Base-by-base conservation (phyloP, 768 basidiomycete species). In the Boletus subcaerulescens region DNA sequence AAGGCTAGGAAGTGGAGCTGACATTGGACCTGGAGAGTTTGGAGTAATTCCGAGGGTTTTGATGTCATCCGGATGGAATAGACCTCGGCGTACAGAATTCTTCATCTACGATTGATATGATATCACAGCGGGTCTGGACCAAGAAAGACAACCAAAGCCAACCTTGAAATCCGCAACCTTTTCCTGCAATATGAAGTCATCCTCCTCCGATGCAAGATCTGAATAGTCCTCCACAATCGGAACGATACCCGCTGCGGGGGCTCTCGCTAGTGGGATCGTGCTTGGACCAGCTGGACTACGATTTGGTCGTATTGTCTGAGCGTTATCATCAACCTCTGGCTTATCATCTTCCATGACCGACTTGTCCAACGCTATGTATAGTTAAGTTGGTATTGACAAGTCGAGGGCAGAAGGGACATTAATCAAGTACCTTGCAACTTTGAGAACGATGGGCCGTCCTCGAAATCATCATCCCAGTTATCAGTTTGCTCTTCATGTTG, bases 401-500 rank as follows among this genome's bases (percentile, higher is more conserved):
- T 36, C 10, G 4, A 31, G 2, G n/a, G 22, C 10, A 45, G 14
- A 46, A 10, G 24, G 5, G 9, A 32, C 10, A 42, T 24, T 41
- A 3, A 45, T 18, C 29, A 39, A 44, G 38, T 52, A 61, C 84
- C 86, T 75, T 88, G 89, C 31, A 95, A 70, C 70, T 94, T 96
- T 9, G 87, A 84, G 50, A 91, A 82, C 0, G 92, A 93, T 33
- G 94, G 93, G 2, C 89, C 93, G 60, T 92, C 93, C 67, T 94
- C 93, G 60, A 99, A 99, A 66, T 99, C 97, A 59, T 94, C 92
- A 65, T 99, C 97, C 97, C 97, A 99, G 59, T 94, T 96, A 67
- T 97, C 94, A 2, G 87, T 89, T 67, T 91, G 89, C 60, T 92
- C 87, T 73, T 94, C 89, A 17, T 87, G 88, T 22, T 82, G 80